Base-by-base conservation (phyloP, 805 yeast genomes). In the Hemisphaericaspora nanyangensis region DNA sequence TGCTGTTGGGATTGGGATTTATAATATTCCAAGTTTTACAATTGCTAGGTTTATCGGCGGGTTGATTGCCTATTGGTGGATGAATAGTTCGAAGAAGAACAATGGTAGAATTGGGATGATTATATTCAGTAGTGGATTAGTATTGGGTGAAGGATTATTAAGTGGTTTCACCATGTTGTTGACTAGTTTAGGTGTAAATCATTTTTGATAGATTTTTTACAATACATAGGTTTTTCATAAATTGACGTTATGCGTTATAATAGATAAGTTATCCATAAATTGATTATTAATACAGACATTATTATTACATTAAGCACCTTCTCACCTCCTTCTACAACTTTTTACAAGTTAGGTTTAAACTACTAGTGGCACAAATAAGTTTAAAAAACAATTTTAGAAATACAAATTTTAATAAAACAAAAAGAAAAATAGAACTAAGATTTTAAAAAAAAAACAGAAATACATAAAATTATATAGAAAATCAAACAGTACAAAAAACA, bases 1-100 rank as follows among this genome's bases (percentile, higher is more conserved):
- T 19, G 97, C 99, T 2, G 96, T 90, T 13, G 99, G 99, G 1
- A 85, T 91, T 37, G 98, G 99, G 13, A 88, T 91, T 45, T 93
- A 91, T 60, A 93, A 93, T 58, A 74, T 90, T 0, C 98, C 99
- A 3, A 82, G 88, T 34, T 93, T 91, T 63, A 93, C 98, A 0
- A 68, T 91, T 33, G 98, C 98, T 1, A 71, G 99, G 50, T 91
- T 93, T 56, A 45, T 88, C 17, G 99, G 99, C 7, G 99, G 99
- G 2, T 49, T 85, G 3, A 53, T 79, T 25, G 76, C 89, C 1
- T 74, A 75, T 53, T 45, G 64, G 47, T 79, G 90, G 88, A 44
- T 42, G 13, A 39, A 31, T 19, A n/a, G n/a, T 16, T 25, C 31
- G 17, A 35, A 35, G 17, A 41, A 48, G 6, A 47, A 50, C 13